A percentile compares a stretch with the other conserved stretches of the same genome.
These are phyloP conservation scores for Lizonia empirigonia DNA, from an alignment of 2,329 filamentous ascomycete genomes.

Conservation along the genomic window DNA sequence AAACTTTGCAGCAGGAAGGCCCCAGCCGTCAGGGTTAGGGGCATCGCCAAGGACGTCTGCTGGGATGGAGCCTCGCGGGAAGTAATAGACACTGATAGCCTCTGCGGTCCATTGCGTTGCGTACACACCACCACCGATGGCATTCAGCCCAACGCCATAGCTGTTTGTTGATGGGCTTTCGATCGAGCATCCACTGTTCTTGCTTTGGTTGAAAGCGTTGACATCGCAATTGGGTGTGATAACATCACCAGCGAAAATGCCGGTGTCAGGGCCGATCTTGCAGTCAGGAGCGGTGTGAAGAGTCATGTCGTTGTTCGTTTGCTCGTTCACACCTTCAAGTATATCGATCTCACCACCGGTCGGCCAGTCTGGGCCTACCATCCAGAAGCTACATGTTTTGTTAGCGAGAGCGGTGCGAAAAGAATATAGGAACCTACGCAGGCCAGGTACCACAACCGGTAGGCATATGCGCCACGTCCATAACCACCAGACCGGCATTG, in stretches of 20 bases:
- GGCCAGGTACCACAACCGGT: slow-evolving; percentile 60
- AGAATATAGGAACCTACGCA: slow-evolving; percentile 38
- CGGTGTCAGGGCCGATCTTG: slow-evolving; percentile 43
- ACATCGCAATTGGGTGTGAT: slow-evolving; percentile 58
- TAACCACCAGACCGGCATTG: slow-evolving; percentile 54
- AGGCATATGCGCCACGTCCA: slow-evolving; percentile 60
- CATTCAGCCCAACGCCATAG: slow-evolving; percentile 62
- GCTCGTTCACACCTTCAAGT: slow-evolving; percentile 55
- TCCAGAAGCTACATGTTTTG: slow-evolving; percentile 37
- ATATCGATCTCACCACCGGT: slow-evolving; percentile 57
- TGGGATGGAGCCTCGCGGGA: slow-evolving; percentile 70
- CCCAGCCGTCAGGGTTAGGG: slow-evolving; percentile 73
- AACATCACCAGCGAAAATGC: slow-evolving; percentile 57
- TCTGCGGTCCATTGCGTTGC: slow-evolving; percentile 68
- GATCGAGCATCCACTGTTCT: slow-evolving; percentile 53
- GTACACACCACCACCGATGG: slow-evolving; percentile 53
- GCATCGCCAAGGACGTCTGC: slow-evolving; percentile 62
- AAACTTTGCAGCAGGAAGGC: slow-evolving; percentile 71
- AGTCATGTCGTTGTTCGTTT: slow-evolving; percentile 52
- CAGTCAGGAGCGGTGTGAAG: slow-evolving; percentile 56
- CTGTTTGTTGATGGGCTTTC: slow-evolving; percentile 46
- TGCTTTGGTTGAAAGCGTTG: slow-evolving; percentile 46
- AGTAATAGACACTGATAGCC: slow-evolving; percentile 81
- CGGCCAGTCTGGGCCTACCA: slow-evolving; percentile 40
- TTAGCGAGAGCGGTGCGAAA: slow-evolving; percentile 11